Evolutionary conservation across 306 rosid genomes (phyloP), one percentile per base, ranked within the genome.

Genomic region (Adenanthera pavonina): DNA sequence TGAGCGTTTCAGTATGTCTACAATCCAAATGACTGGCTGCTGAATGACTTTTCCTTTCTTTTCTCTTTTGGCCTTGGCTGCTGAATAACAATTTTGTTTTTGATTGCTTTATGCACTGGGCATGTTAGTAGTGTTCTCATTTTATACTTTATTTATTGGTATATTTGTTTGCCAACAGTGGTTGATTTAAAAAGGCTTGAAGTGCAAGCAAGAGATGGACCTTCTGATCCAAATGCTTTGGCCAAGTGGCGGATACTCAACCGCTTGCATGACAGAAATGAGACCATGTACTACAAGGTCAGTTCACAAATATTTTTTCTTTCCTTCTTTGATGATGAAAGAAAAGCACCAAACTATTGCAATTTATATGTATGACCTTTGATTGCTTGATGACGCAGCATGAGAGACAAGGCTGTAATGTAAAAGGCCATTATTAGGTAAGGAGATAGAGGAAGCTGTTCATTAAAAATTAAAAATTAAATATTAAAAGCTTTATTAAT

Each of bases 231-330:
- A 48, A 88, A 96, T 89, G 94, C 99, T 49, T 85, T 96, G 73
- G 98, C 99, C 73, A 96, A 89, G 86, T 96, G 99, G 99, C 97
- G 99, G 76, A 93, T 96, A 86, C 93, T 96, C 59, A 96, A 96
- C 64, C 93, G 99, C 17, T 82, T 96, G 90, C 99, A 96, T 84
- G 99, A 96, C 80, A 89, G 99, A 89, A 96, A 96, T 83, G 99
- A 93, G 90, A 90, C 93, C 9, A 96, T 96, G 99, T 96, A 93
- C 83, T 93, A 96, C 74, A 96, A 92, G 83, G 99, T 96, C 85
- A 77, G 90, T 78, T 78, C 57, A 72, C 35, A 71, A 25, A 62
- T 53, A 78, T 80, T 69, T 72, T 53, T 69, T 35, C 44, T 71
- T 79, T 35, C 44, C 65, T 76, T 60, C 70, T 81, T 74, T 72